A percentile compares a stretch with the other conserved stretches of the same genome.
Evolutionary conservation across 2,329 filamentous ascomycete species (phyloP).

Genomic region (Diaporthe sp.): DNA sequence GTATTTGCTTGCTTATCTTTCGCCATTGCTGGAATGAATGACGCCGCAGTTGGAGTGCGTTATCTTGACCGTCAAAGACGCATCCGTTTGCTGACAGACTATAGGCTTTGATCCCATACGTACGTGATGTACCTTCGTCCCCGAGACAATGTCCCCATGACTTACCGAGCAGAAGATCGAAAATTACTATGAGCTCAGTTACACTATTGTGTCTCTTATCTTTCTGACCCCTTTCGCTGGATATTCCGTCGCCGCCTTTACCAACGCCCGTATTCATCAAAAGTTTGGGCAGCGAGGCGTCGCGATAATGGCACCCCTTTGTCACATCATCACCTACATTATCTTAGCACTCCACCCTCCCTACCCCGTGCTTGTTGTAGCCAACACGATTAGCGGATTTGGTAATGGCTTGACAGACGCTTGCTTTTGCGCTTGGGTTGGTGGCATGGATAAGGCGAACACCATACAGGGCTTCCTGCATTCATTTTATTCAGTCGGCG

Average conservation of each 20-base stretch:
- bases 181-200: conserved; percentile 72
- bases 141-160: background rate
- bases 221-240: conserved; percentile 78
- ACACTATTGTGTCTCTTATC: conserved; percentile 74
- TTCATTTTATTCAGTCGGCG: conserved; percentile 80
- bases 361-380: conserved; percentile 75
- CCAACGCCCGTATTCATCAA: conserved; percentile 76
- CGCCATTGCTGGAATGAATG: conserved; percentile 77
- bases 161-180: conserved; percentile 61
- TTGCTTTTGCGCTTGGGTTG: conserved; percentile 73
- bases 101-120: conserved; percentile 16
- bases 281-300: conserved; percentile 79
- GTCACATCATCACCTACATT: conserved; percentile 76
- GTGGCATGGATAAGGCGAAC: conserved; percentile 80
- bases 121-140: background rate
- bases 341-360: conserved; percentile 77
- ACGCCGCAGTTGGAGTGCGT: conserved; percentile 74
- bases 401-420: conserved; percentile 78
- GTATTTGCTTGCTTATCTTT: conserved; percentile 53
- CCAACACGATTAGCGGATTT: conserved; percentile 76
- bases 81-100: background rate
- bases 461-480: conserved; percentile 82
- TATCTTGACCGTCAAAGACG: background rate
- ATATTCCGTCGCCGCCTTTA: conserved; percentile 73
- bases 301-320: conserved; percentile 73